Percentiles rank a stretch among this genome's conserved stretches.
These are phyloP conservation scores for Sarcocystis neurona DNA, from an alignment of 169 alveolate species.

Conservation along the genomic window DNA sequence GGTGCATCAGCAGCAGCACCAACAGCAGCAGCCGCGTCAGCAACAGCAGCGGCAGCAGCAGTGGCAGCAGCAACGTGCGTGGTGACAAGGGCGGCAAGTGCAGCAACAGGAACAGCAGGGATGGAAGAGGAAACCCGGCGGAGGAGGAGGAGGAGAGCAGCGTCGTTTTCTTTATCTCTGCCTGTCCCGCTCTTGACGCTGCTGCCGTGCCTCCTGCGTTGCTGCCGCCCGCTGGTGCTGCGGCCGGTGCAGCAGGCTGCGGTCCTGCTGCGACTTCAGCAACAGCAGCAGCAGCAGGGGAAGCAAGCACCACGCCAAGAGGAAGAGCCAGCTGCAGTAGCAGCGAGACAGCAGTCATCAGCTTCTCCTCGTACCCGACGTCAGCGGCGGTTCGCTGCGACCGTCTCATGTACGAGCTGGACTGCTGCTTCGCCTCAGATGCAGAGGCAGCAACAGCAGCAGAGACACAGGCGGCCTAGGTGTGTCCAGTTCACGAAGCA, in stretches of 20 bases:
- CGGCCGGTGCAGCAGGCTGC: background rate
- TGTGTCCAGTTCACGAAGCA: too few species aligned
- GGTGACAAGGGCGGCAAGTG: too few species aligned
- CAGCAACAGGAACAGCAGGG: too few species aligned
- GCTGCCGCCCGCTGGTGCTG: background rate
- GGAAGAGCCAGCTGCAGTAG: background rate
- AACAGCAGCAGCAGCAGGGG: background rate
- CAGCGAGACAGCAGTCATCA: background rate
- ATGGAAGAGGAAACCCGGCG: too few species aligned
- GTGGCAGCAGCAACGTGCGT: too few species aligned
- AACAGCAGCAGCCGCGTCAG: too few species aligned
- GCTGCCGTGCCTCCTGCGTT: background rate
- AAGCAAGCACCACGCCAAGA: background rate
- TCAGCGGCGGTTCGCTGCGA: conserved; percentile 13
- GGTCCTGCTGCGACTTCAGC: background rate
- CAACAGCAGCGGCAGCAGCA: too few species aligned
- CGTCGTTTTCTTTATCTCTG: conserved; percentile 13
- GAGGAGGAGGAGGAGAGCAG: background rate
- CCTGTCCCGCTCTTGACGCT: conserved; percentile 20
- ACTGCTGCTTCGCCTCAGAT: too few species aligned
- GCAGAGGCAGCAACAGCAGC: too few species aligned
- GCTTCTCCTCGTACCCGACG: conserved; percentile 21
- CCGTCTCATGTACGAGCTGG: conserved; percentile 7
- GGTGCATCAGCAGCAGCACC: too few species aligned
- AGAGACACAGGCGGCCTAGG: too few species aligned